Percentiles rank a stretch among this genome's conserved stretches.
phyloP scores from a whole-genome alignment of 2,329 filamentous ascomycete genomes.

The Monosporascus sp. region DNA sequence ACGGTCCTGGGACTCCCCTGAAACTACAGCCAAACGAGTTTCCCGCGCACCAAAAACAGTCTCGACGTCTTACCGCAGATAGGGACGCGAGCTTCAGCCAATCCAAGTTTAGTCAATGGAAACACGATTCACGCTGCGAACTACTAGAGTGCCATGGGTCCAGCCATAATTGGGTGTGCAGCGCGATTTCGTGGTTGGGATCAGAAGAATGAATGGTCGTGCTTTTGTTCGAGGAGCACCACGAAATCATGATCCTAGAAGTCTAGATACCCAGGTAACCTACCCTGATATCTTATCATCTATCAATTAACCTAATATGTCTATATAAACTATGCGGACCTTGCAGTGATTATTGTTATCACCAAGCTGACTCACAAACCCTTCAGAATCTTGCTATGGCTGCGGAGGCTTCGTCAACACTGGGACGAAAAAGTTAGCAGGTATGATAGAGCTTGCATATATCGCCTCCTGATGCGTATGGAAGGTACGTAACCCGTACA shows the following conservation, averaged over 20 bases:
- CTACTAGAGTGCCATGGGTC: neutral
- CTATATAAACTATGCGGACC: no score
- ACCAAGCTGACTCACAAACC: no score
- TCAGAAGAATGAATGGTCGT: no score
- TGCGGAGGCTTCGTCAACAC: neutral
- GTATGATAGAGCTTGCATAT: neutral
- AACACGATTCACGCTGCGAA: neutral
- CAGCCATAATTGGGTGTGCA: neutral
- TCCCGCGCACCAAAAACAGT: constrained; percentile 18
- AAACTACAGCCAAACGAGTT: constrained; percentile 24
- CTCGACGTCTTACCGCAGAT: constrained; percentile 13
- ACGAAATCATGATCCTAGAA: no score
- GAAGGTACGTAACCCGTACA: no score
- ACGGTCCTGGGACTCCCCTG: constrained; percentile 20
- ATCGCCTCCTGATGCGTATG: neutral
- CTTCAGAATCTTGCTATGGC: neutral
- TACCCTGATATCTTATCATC: no score
- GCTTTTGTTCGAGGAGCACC: no score
- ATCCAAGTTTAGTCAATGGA: neutral
- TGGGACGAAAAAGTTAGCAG: neutral
- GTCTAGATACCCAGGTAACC: no score
- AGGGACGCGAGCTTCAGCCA: neutral
- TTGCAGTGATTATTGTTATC: no score
- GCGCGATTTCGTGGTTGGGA: neutral
- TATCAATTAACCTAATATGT: no score